Evolutionary conservation across 202 grass and related monocot species (phyloP).

Genomic region (Thinopyrum obtusiflorum): DNA sequence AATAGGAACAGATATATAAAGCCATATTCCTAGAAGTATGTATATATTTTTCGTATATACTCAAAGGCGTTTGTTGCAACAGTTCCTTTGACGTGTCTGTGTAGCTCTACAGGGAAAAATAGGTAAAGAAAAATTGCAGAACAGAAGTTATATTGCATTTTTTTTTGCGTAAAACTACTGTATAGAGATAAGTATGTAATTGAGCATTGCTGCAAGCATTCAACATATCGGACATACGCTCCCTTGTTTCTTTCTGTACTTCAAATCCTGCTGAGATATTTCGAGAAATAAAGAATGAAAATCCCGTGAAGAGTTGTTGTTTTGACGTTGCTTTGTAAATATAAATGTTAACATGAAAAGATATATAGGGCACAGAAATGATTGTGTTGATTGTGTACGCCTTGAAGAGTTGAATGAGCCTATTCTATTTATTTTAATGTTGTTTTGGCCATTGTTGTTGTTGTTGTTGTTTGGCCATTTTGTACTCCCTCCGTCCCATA

Average conservation of each 20-base stretch:
- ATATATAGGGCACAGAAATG: neutral
- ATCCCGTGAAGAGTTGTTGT: neutral
- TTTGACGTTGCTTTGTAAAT: constrained; percentile 2
- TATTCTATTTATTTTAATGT: neutral
- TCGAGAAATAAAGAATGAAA: neutral
- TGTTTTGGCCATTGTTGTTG: neutral
- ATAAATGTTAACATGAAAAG: neutral
- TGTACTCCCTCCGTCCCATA: too few relatives aligned
- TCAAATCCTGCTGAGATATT: neutral
- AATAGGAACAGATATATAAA: neutral
- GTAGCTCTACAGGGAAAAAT: neutral
- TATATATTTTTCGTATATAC: neutral
- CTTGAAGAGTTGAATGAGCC: neutral
- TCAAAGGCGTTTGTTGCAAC: neutral
- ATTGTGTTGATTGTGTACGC: neutral
- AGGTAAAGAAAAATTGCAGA: neutral
- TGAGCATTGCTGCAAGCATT: neutral
- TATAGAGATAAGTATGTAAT: neutral
- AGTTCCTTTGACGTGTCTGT: neutral
- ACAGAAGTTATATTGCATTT: neutral
- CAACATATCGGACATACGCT: neutral
- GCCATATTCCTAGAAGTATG: neutral
- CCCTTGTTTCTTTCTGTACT: neutral
- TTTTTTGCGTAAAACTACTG: neutral
- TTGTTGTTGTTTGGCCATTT: too few relatives aligned